Evolutionary conservation across 805 yeast species (phyloP), one percentile per base, ranked within the genome.

Genomic region (Jamesozyma jinghongensis): DNA sequence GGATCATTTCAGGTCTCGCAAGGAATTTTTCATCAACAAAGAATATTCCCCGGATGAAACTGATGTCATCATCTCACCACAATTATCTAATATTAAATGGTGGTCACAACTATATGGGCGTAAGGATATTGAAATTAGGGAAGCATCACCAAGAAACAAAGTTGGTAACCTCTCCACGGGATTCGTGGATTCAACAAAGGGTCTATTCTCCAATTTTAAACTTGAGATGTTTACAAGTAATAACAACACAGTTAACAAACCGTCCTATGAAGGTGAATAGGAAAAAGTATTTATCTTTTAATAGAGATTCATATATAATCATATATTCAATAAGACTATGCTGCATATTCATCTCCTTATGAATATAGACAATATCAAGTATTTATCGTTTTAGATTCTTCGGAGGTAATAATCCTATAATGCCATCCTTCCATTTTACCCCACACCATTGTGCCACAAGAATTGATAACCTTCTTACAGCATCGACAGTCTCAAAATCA

Each of bases 31-130:
- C 54, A 62, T 71, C 1, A 83, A 82, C 56, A 59, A 62, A 16
- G 53, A 51, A 2, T 85, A 72, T 40, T 17, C 26, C 5, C 22
- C 11, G 5, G 19, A 33, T 3, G 34, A 14, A 11, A 44, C 45
- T 37, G 28, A 74, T 68, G 56, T 57, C 16, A 62, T 65, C 61
- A 57, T 85, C 1, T 74, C 75, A 37, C 86, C 90, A 25, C 60
- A 60, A 40, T 40, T 54, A 29, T 46, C 52, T 13, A 47, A 52
- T 74, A 78, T 57, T n/a, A 73, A 74, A 47, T 90, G 94, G 90
- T 88, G 97, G 97, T 75, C 73, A 54, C 94, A 85, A 51, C 64
- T 84, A 19, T 85, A 81, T 55, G 95, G 95, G 0, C 65, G 90
- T 40, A 66, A 77, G 3, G 81, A 83, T 54, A 75, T 77, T 32